phyloP scores from a whole-genome alignment of 1,139 yeast species.

The Scheffersomyces segobiensis region DNA sequence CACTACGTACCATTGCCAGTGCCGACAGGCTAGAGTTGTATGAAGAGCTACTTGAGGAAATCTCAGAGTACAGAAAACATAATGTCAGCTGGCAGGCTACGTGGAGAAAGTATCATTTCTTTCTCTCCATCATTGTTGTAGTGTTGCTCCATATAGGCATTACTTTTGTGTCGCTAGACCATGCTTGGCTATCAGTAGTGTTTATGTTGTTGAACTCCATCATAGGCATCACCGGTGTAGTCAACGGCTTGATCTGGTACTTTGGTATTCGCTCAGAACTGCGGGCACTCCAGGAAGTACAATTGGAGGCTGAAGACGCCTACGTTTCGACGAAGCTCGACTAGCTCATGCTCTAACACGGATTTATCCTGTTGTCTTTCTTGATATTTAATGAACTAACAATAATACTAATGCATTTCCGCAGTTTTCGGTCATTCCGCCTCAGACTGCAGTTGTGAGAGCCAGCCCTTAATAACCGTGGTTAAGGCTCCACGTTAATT shows the following conservation, averaged over 20 bases:
- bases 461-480: neutral
- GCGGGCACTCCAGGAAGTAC: slow-evolving; percentile 74
- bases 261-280: slow-evolving; percentile 78
- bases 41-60: slow-evolving; percentile 55
- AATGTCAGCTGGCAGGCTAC: slow-evolving; percentile 59
- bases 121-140: slow-evolving; percentile 50
- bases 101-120: slow-evolving; percentile 70
- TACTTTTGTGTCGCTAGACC: slow-evolving; percentile 56
- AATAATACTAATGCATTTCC: neutral
- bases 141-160: slow-evolving; percentile 57
- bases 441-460: neutral
- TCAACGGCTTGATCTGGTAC: slow-evolving; percentile 78
- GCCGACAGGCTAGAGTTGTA: slow-evolving; percentile 41
- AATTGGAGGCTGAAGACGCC: slow-evolving; percentile 55
- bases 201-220: slow-evolving; percentile 53
- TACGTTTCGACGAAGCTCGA: slow-evolving; percentile 11
- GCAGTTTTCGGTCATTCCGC: neutral
- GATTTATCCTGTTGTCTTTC: neutral
- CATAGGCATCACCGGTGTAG: slow-evolving; percentile 62
- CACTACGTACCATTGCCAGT: slow-evolving; percentile 2
- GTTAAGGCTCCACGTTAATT: neutral
- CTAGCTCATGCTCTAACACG: neutral
- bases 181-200: slow-evolving; percentile 62
- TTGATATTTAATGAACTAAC: neutral
- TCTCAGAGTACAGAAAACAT: slow-evolving; percentile 54